Percentiles rank a stretch among this genome's conserved stretches.
These are phyloP conservation scores for Penicillium brasilianum DNA, from an alignment of 2,329 filamentous ascomycete genomes.

Conservation along the genomic window DNA sequence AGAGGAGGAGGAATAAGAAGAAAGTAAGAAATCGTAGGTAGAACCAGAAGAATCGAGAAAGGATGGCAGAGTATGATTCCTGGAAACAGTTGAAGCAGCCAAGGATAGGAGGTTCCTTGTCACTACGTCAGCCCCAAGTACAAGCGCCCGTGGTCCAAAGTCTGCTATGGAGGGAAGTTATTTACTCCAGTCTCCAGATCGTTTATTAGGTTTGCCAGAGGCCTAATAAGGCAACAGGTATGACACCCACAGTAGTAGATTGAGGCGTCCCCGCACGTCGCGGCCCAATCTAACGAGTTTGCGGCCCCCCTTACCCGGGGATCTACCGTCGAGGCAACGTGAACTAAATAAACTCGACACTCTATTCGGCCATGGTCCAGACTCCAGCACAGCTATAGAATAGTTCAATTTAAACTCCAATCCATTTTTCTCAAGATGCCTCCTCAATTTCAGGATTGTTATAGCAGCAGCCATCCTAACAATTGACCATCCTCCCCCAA, in stretches of 20 bases:
- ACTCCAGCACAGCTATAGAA: not conserved
- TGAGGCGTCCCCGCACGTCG: not conserved
- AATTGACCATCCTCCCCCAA: not conserved
- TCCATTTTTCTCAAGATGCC: not conserved
- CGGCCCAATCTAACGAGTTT: not conserved
- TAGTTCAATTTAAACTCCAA: not conserved
- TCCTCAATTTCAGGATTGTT: conserved; percentile 5
- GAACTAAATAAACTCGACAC: not conserved
- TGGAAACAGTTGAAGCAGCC: not conserved
- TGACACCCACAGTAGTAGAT: not conserved
- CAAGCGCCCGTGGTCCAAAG: not conserved
- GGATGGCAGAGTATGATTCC: not conserved
- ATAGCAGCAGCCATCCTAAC: not conserved
- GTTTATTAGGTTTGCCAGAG: not conserved
- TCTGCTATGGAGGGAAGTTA: not conserved
- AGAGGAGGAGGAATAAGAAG: not conserved
- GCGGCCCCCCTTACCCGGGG: not conserved
- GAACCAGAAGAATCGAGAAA: not conserved
- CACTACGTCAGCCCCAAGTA: not conserved
- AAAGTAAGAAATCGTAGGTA: not conserved
- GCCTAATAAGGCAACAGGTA: not conserved
- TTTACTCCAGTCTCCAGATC: not conserved
- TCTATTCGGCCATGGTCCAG: not conserved
- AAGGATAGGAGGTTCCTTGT: not conserved
- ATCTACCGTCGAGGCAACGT: not conserved